These are phyloP conservation scores for Serendipita sp. DNA, from an alignment of 768 basidiomycete species.

Conservation along the genomic window DNA sequence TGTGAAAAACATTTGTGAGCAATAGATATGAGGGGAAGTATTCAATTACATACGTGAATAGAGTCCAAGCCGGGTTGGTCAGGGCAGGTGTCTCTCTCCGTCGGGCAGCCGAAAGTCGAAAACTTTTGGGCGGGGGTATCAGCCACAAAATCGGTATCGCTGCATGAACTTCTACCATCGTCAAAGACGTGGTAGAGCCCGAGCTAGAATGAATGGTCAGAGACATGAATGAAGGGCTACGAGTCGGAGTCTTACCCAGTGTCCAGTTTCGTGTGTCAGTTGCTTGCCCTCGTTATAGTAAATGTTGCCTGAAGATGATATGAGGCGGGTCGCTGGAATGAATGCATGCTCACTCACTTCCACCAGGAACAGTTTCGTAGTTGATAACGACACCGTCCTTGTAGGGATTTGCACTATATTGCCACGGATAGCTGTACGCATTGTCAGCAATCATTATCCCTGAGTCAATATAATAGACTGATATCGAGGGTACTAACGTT, in stretches of 20 bases:
- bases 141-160: background rate
- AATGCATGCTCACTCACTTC: background rate
- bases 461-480: slow-evolving; percentile 18
- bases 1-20: background rate
- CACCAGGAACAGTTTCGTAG: slow-evolving; percentile 1
- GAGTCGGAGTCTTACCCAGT: slow-evolving; percentile 13
- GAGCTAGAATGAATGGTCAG: background rate
- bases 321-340: background rate
- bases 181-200: background rate
- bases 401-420: slow-evolving; percentile 16
- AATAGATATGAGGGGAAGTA: background rate
- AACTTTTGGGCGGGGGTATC: background rate
- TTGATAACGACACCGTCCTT: slow-evolving; percentile 26
- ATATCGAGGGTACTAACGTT: slow-evolving; percentile 8
- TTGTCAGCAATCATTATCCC: no score
- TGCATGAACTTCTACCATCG: background rate
- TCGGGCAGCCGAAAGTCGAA: background rate
- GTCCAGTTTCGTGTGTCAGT: slow-evolving; percentile 14
- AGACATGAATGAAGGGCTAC: background rate
- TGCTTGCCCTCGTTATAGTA: slow-evolving; percentile 1
- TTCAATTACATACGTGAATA: background rate
- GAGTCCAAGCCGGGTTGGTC: background rate
- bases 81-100: background rate
- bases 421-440: slow-evolving; percentile 20
- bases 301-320: background rate